These are phyloP conservation scores for Termitomyces sp. DNA, from an alignment of 768 basidiomycete species.

Conservation along the genomic window DNA sequence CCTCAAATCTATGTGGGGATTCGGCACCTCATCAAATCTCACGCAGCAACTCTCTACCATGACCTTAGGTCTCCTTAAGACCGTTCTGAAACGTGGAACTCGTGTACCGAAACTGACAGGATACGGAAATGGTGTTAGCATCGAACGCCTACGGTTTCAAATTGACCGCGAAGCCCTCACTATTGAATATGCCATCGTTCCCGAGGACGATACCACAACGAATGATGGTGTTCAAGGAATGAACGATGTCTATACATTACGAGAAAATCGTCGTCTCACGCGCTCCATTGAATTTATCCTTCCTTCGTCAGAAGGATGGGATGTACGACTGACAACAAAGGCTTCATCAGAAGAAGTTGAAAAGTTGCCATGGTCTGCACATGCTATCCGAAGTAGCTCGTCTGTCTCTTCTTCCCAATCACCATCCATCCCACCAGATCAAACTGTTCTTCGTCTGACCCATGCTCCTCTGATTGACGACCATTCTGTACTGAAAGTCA, in stretches of 20 bases:
- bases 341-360: conserved; percentile 73
- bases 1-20: conserved; percentile 81
- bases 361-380: conserved; percentile 68
- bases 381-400: conserved; percentile 47
- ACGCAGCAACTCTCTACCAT: conserved; percentile 85
- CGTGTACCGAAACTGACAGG: conserved; percentile 73
- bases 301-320: conserved; percentile 79
- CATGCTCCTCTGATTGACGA: conserved; percentile 71
- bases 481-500: conserved; percentile 79
- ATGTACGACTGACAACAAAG: conserved; percentile 73
- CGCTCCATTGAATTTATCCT: conserved; percentile 81
- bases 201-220: conserved; percentile 55
- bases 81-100: conserved; percentile 70
- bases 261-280: conserved; percentile 66
- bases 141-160: conserved; percentile 78
- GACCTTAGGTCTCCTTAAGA: conserved; percentile 75
- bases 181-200: conserved; percentile 80
- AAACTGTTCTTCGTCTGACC: conserved; percentile 60
- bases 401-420: conserved; percentile 26
- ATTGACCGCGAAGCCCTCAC: conserved; percentile 79
- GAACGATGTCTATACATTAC: conserved; percentile 59
- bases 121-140: conserved; percentile 77
- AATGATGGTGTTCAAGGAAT: conserved; percentile 40
- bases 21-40: conserved; percentile 60
- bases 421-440: conserved; percentile 34